Base-by-base conservation (phyloP, 805 yeast genomes). In the Tetrapisispora fleetii region DNA sequence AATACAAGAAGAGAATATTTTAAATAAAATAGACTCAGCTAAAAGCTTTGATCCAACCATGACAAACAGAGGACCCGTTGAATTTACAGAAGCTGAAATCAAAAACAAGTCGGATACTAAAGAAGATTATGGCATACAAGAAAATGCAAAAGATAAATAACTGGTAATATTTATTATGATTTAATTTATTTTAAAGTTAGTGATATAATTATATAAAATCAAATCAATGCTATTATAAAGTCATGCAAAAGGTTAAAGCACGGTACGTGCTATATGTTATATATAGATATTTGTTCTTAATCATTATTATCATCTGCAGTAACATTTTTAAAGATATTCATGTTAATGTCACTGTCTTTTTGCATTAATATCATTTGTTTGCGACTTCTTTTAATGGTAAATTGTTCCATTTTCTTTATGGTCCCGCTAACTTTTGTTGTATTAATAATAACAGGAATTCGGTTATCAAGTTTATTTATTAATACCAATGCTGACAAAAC, bases 391-490 rank as follows among this genome's bases (percentile, higher is more conserved):
- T 48, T 73, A 28, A 86, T 79, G 0, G 89, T 83, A 50, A 72
- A 77, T 54, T 80, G 76, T 60, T 90, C 95, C 54, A 95, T 78
- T 59, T 86, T 87, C 60, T 81, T 82, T 32, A 90, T 89, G 0
- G 96, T 88, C 0, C 96, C 98, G 58, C 95, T 82, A 0, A 86
- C 79, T 49, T 83, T 84, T 4, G 76, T 67, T 28, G 85, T 81
- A 48, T 81, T 72, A 16, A 89, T 63, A 11, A 83, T 73, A 4
- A 80, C 76, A 0, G 63, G 65, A 7, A 67, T 66, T 30, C 59
- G 59, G 21, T 75, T 79, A 17, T 73, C 80, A 2, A 88, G 57
- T 28, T 68, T 67, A 37, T 70, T 71, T 11, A 83, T 76, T 43
- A 81, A 62, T 1, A 79, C 68, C 51, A 91, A 62, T 0, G 95